phyloP scores from a whole-genome alignment of 1,284 basidiomycete genomes.

The Bothia castanella region DNA sequence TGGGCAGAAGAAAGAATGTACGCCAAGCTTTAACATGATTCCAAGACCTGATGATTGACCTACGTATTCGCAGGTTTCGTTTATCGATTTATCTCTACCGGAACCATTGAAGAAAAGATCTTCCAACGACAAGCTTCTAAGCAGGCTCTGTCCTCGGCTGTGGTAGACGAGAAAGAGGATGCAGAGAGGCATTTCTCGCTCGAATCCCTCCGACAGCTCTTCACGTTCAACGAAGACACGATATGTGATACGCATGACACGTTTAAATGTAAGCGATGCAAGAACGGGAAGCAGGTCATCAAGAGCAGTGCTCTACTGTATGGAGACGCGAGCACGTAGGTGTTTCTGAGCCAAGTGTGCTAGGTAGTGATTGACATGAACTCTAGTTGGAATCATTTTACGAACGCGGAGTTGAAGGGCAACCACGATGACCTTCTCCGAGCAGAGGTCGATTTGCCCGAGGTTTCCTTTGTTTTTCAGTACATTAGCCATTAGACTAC shows the following conservation, averaged over 20 bases:
- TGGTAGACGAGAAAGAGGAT: constrained; percentile 97
- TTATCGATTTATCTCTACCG: constrained; percentile 96
- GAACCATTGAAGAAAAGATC: constrained; percentile 99
- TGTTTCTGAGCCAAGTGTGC: constrained; percentile 21
- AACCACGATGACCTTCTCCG: constrained; percentile 96
- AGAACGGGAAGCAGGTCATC: constrained; percentile 77
- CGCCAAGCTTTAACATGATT: constrained; percentile 24
- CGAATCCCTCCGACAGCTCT: constrained; percentile 87
- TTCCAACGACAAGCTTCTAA: constrained; percentile 96
- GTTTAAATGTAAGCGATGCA: constrained; percentile 97
- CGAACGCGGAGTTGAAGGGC: constrained; percentile 80
- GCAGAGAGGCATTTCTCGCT: constrained; percentile 93
- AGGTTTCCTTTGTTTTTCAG: constrained; percentile 91
- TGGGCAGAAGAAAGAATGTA: constrained; percentile 99
- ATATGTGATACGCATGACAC: constrained; percentile 94
- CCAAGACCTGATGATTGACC: constrained; percentile 5
- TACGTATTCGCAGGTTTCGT: constrained; percentile 70
- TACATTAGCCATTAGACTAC: constrained; percentile 72
- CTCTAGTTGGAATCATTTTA: constrained; percentile 94
- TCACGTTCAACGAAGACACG: constrained; percentile 87
- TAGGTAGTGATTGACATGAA: constrained; percentile 30
- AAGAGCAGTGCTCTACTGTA: constrained; percentile 89
- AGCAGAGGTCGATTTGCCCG: constrained; percentile 80
- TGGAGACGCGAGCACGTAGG: constrained; percentile 96
- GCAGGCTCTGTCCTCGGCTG: constrained; percentile 93